These are phyloP conservation scores for Scheffersomyces ergatensis DNA, from an alignment of 805 yeast genomes.

Conservation along the genomic window DNA sequence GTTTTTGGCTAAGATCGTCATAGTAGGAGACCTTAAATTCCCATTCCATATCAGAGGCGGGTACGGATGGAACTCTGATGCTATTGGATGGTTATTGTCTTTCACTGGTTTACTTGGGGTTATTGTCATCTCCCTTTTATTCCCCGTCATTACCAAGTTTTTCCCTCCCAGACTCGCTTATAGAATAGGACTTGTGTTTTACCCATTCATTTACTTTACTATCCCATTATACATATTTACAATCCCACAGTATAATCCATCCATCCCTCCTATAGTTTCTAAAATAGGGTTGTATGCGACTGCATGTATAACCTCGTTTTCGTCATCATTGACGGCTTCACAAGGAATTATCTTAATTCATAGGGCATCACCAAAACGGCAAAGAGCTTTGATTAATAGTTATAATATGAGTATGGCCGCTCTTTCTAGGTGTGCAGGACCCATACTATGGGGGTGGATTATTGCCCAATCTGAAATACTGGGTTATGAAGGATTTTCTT, in stretches of 20 bases:
- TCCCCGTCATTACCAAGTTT: conserved; percentile 46
- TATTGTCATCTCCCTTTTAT: conserved; percentile 42
- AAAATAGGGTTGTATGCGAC: conserved; percentile 12
- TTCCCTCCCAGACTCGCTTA: conserved; percentile 36
- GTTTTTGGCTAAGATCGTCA: conserved; percentile 38
- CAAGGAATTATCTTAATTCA: conserved; percentile 48
- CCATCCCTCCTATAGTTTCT: conserved; percentile 14
- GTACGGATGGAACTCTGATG: conserved; percentile 43
- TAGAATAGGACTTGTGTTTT: conserved; percentile 13
- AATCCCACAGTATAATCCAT: conserved; percentile 19
- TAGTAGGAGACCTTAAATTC: conserved; percentile 27
- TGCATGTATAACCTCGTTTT: conserved; percentile 12
- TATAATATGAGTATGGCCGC: conserved; percentile 45
- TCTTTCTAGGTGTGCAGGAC: conserved; percentile 26
- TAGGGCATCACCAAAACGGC: conserved; percentile 45
- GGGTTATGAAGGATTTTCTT: conserved; percentile 1
- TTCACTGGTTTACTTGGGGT: conserved; percentile 50
- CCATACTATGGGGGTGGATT: conserved; percentile 21
- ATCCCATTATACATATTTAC: conserved; percentile 45
- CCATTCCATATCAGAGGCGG: conserved; percentile 54
- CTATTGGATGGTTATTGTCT: conserved; percentile 49
- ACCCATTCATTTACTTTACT: conserved; percentile 39
- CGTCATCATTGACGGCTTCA: conserved; percentile 41
- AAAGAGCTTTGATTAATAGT: conserved; percentile 55
- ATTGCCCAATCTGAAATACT: background rate